Base-by-base conservation (phyloP, 2,329 filamentous ascomycete genomes). In the Aspergillus piperis region DNA sequence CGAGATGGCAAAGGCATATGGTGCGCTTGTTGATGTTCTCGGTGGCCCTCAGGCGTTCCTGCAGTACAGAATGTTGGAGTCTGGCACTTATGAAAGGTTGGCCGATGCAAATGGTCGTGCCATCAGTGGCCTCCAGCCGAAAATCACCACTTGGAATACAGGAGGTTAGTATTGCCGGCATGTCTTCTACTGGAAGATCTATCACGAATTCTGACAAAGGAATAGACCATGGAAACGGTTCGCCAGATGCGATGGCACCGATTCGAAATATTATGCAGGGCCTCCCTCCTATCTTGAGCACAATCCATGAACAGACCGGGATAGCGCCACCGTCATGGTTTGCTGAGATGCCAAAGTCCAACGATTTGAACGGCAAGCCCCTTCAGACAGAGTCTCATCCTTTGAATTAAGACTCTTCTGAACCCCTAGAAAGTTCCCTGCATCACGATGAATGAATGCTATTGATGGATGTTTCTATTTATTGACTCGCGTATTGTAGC, bases 141-240 rank as follows among this genome's bases (percentile, higher is more conserved):
- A 96, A 88, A 95, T 96, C 79, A 92, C 88, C 63, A 87, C 94
- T 25, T 96, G 91, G 92, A 95, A 91, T 73, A 96, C 91, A 8
- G 90, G 90, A 13, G 59, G 63, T 65, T 60, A 60, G 64, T 32
- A 56, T 54, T 25, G 10, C 19, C 15, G 36, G 27, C n/a, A 13
- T 15, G 6, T 41, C 39, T n/a, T 47, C 10, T 30, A 23, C 32
- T 8, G 30, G 23, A 4, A 5, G 7, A 48, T 7, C 27, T 25
- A 10, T 30, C 21, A 27, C 30, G 30, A 10, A 13, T 47, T 57
- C 50, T 66, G 49, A 62, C 39, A 47, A 13, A 15, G 21, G 8
- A 5, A 27, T 73, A 19, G 79, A 76, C n/a, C 78, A 72, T 44
- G 78, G 75, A 25, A 75, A 75, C 42, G 73, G 76, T 44, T 62